phyloP scores from a whole-genome alignment of 495 filamentous ascomycete species.

The Penicillium psychrofluorescens region DNA sequence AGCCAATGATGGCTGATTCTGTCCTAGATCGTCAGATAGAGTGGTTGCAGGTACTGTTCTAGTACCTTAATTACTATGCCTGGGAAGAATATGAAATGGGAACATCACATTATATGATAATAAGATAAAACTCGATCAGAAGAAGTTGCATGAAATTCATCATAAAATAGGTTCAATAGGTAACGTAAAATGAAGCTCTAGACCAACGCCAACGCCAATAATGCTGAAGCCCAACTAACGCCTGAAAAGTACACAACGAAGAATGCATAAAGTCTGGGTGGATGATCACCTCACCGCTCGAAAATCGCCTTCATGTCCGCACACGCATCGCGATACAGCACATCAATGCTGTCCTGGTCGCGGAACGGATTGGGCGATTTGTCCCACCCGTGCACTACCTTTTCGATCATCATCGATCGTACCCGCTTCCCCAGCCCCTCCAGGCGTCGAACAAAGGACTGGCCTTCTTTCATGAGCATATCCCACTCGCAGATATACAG shows the following conservation, averaged over 20 bases:
- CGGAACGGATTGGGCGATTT: constrained; percentile 73
- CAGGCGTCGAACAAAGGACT: constrained; percentile 59
- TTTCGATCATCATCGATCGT: constrained; percentile 61
- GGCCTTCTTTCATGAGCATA: constrained; percentile 75
- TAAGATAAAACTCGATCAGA: no score
- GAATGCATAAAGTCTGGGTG: neutral
- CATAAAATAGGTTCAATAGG: no score
- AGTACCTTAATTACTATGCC: no score
- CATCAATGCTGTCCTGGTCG: constrained; percentile 36
- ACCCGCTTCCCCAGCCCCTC: constrained; percentile 59
- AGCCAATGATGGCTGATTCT: no score
- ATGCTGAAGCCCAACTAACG: no score
- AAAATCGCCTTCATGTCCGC: constrained; percentile 40
- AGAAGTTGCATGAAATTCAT: no score
- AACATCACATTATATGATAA: no score
- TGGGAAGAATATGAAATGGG: no score
- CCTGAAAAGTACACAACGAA: neutral
- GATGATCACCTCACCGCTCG: constrained; percentile 19
- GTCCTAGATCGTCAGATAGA: no score
- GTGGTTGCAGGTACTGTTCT: no score
- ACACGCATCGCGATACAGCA: constrained; percentile 37
- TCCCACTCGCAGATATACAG: constrained; percentile 87
- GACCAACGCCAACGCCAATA: no score
- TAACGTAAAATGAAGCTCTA: no score
- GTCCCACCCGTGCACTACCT: constrained; percentile 77